phyloP scores from a whole-genome alignment of 208 protist genomes.

The Strigomonas culicis region DNA sequence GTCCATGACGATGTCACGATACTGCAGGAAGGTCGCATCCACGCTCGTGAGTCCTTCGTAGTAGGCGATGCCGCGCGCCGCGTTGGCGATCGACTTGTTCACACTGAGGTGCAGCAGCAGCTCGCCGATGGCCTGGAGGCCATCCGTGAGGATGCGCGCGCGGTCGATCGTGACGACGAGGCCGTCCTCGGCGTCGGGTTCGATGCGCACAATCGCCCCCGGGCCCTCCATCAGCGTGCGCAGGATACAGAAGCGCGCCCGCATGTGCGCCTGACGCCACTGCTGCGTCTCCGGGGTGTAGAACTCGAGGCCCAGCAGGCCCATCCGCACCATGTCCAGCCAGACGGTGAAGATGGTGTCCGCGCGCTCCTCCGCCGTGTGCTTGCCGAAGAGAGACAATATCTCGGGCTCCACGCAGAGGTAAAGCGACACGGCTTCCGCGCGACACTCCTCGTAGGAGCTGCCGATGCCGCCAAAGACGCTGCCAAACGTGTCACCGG shows the following conservation, averaged over 20 bases:
- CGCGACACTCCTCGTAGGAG: conserved; percentile 90
- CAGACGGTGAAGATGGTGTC: conserved; percentile 78
- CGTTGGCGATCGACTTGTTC: conserved; percentile 82
- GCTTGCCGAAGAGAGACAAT: conserved; percentile 54
- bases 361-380: conserved; percentile 31
- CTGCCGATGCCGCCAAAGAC: conserved; percentile 67
- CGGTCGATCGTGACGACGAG: conserved; percentile 66
- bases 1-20: conserved; percentile 71
- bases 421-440: conserved; percentile 87
- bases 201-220: conserved; percentile 53
- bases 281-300: conserved; percentile 81
- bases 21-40: conserved; percentile 44
- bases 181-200: conserved; percentile 42
- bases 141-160: conserved; percentile 73
- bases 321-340: conserved; percentile 93
- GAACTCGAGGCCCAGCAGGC: conserved; percentile 85
- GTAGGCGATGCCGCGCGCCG: conserved; percentile 36
- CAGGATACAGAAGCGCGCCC: conserved; percentile 88
- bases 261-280: conserved; percentile 93
- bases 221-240: conserved; percentile 55
- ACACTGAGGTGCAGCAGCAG: conserved; percentile 69
- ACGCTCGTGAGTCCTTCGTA: conserved; percentile 67
- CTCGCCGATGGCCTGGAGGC: conserved; percentile 62
- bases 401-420: conserved; percentile 64
- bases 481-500: conserved; percentile 85